Base-by-base conservation (phyloP, 129 eudicot genomes). In the Centrapalus pauciflorus region DNA sequence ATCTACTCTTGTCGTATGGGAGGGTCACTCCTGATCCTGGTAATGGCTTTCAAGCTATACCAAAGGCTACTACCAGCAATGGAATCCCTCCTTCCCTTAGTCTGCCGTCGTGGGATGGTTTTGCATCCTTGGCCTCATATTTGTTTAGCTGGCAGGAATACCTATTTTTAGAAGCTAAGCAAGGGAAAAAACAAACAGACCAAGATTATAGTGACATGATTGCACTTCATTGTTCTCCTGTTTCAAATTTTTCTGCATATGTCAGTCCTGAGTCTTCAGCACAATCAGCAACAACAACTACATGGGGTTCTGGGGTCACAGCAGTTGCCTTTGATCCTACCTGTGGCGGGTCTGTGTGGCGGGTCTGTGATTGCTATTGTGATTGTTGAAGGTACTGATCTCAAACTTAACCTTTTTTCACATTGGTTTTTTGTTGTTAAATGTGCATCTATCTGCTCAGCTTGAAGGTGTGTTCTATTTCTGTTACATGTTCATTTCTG, bases 291-390 rank as follows among this genome's bases (percentile, higher is more conserved):
- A 92, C 96, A 11, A 86, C 96, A 58, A 93, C 99, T 66, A 93
- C 99, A 37, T 93, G 99, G 99, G 99, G 99, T 37, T 88, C 96
- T 34, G 99, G 96, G 33, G 99, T 93, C 57, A 93, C 99, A 14
- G 96, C 99, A 33, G 96, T 93, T 73, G 95, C 99, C 11, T 93
- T 93, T 67, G 99, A 93, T 81, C 99, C 99, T 30, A 93, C 99
- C 16, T 86, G 95, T 80, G 99, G 99, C 34, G 99, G 99, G 71
- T 89, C n/a, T n/a, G n/a, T n/a, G n/a, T n/a, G n/a, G n/a, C n/a
- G n/a, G n/a, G n/a, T n/a, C 99, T 25, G 96, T 89, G 29, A 84
- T 93, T 28, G 83, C 96, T 77, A 88, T 89, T 63, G 99, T 89
- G 38, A 93, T 93, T 66, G 99, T 93, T 73, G 99, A 93, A 77